Evolutionary conservation across 2,329 filamentous ascomycete genomes (phyloP), one percentile per base, ranked within the genome.

Genomic region (Beauveria scarabaeidicola): DNA sequence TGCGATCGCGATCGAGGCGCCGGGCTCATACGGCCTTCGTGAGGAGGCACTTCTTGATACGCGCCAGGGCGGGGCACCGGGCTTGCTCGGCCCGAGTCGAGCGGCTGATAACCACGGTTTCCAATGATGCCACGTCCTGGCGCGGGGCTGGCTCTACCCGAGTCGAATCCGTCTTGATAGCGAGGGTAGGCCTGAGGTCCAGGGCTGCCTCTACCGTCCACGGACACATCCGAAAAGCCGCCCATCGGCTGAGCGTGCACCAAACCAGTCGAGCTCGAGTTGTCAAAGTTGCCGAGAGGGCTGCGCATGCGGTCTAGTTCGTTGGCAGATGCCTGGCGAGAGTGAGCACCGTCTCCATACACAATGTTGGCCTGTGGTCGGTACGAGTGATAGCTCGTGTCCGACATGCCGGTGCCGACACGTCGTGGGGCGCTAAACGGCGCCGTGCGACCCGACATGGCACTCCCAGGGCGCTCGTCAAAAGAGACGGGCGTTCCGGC

Each of bases 401-500:
- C 69, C 8, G 66, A 63, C 15, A 62, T 19, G 15, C 59, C 60
- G 2, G 55, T 62, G n/a, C 48, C 51, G 21, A 47, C 52, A 13
- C 60, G 40, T 32, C 56, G 47, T 2, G 47, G 41, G 7, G 67
- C 67, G 64, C 63, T 69, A 64, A 74, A 76, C 66, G 58, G 72
- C 67, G 56, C 76, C 66, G 65, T 59, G 15, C 68, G 66, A 23
- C 64, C 66, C 50, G 69, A 67, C 13, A 66, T 52, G 2, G 81
- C 82, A 15, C 81, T 84, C 13, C 74, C 78, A 0, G 82, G 79
- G 32, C 81, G 71, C 77, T 75, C 75, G 61, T 73, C 77, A 52
- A 78, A 72, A 29, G 81, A 83, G 13, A 78, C 77, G 0, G 86
- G 86, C 0, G 86, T 89, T 19, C 79, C 82, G 0, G 86, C 81